A percentile compares a stretch with the other conserved stretches of the same genome.
Evolutionary conservation across 2,329 filamentous ascomycete species (phyloP).

Genomic region (Penicillium verrucosum): DNA sequence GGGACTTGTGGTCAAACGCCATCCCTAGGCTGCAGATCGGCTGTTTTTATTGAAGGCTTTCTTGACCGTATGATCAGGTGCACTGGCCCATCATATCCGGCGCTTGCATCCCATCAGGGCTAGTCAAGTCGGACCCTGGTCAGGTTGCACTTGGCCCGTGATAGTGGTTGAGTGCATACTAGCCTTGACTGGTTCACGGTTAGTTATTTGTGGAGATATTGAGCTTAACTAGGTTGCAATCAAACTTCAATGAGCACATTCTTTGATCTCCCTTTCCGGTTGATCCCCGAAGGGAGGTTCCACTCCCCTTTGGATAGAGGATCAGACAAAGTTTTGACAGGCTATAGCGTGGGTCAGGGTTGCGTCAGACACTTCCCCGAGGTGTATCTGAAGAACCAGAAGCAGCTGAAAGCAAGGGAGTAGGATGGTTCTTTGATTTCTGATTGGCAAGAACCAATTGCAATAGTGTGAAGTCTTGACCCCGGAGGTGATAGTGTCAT

Average conservation of each 20-base stretch:
- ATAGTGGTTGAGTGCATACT: background rate
- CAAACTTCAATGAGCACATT: background rate
- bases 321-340: constrained; percentile 6
- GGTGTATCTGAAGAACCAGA: background rate
- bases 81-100: constrained; percentile 5
- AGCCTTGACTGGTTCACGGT: background rate
- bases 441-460: constrained; percentile 12
- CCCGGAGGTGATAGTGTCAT: constrained; percentile 17
- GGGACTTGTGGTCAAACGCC: background rate
- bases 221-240: constrained; percentile 15
- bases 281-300: background rate
- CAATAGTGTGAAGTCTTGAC: constrained; percentile 10
- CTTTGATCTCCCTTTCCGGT: constrained; percentile 7
- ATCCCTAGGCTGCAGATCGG: constrained; percentile 9
- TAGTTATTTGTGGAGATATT: background rate
- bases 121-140: background rate
- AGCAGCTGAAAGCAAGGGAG: constrained; percentile 13
- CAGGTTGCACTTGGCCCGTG: background rate
- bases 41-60: constrained; percentile 7
- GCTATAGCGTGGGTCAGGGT: constrained; percentile 6
- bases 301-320: background rate
- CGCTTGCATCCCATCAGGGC: background rate
- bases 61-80: constrained; percentile 1
- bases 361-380: background rate
- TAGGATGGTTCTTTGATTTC: constrained; percentile 3